Conservation (phyloP, 306 rosid genomes). For the Cajanus cajan region DNA sequence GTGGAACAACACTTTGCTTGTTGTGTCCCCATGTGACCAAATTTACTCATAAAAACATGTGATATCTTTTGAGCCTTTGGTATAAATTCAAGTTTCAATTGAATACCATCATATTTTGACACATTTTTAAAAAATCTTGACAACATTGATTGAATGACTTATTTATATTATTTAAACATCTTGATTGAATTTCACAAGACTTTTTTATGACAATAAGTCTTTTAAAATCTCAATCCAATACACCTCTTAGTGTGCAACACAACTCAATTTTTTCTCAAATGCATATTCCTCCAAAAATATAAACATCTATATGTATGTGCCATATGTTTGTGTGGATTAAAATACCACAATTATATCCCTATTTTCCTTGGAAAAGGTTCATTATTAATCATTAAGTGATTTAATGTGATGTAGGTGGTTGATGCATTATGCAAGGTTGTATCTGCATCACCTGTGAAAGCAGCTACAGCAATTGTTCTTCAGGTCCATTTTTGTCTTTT, state of each 20-base stretch:
- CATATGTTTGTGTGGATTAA: background rate
- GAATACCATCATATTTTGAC: too few species aligned
- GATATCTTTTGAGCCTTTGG: too few species aligned
- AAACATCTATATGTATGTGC: background rate
- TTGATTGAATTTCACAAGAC: too few species aligned
- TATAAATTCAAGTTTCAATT: too few species aligned
- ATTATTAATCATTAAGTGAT: conserved; percentile 14
- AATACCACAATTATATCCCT: background rate
- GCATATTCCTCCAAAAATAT: background rate
- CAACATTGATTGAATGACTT: too few species aligned
- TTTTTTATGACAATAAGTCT: too few species aligned
- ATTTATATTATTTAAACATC: too few species aligned
- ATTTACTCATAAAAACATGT: too few species aligned
- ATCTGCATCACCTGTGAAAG: conserved; percentile 75
- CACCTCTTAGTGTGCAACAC: background rate
- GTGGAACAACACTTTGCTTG: too few species aligned
- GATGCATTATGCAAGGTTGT: conserved; percentile 91
- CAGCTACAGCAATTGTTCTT: conserved; percentile 80
- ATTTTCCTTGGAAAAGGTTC: background rate
- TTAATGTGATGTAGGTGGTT: conserved; percentile 56
- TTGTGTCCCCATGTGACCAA: too few species aligned
- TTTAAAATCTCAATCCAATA: too few species aligned
- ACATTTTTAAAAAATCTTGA: too few species aligned
- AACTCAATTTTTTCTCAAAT: background rate
- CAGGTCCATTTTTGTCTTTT: conserved; percentile 56